Conservation (phyloP, 371 early-diverging fungal species). For the Zopfochytrium polystomum region DNA sequence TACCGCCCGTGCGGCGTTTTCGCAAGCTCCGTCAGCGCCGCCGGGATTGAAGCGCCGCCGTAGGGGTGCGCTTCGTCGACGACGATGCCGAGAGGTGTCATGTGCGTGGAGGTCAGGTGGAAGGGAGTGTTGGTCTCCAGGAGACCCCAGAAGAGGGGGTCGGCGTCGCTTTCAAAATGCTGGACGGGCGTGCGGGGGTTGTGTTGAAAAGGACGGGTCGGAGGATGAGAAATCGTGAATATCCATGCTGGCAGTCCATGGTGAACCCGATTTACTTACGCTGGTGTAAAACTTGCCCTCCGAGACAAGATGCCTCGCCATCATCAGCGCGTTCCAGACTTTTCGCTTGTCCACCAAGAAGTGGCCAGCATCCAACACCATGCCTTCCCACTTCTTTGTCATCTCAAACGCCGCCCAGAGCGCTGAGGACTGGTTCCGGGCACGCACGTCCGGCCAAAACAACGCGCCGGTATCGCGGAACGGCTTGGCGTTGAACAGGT, state of each 20-base stretch:
- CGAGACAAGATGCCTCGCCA: background rate
- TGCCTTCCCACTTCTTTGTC: background rate
- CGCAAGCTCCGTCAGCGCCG: background rate
- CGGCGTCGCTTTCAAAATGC: background rate
- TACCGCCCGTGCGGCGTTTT: background rate
- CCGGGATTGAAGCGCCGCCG: background rate
- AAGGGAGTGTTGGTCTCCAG: background rate
- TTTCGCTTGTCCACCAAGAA: background rate
- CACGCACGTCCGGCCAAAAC: background rate
- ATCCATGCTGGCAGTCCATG: no score
- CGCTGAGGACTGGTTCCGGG: background rate
- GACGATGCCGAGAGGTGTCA: background rate
- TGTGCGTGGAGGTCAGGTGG: background rate
- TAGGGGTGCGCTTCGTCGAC: background rate
- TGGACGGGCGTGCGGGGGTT: background rate
- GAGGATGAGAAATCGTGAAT: no score
- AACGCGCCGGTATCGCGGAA: background rate
- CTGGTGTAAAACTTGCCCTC: background rate
- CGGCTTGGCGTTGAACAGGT: background rate
- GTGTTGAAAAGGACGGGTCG: no score
- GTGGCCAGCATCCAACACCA: background rate
- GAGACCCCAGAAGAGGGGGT: background rate
- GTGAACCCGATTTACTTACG: background rate
- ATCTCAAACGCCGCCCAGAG: background rate
- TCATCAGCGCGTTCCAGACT: background rate